Conservation (phyloP, 345 rosid genomes). For the Rhizophora mangle region DNA sequence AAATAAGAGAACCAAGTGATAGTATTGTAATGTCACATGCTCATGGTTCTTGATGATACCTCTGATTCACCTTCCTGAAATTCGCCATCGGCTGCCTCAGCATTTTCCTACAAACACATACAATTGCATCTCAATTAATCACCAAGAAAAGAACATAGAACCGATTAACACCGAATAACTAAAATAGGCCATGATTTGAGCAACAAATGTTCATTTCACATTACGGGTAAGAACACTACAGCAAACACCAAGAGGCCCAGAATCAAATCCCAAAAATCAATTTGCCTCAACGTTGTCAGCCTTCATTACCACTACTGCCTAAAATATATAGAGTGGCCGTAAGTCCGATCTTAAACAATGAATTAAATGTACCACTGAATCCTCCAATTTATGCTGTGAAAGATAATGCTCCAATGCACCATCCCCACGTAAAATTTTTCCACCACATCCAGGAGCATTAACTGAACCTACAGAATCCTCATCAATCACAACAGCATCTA, state of each 20-base stretch:
- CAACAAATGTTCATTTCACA: too few species aligned
- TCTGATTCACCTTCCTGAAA: constrained; percentile 58
- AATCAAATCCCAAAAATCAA: too few species aligned
- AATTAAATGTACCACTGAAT: constrained; percentile 40
- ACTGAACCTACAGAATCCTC: constrained; percentile 67
- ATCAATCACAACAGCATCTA: constrained; percentile 81
- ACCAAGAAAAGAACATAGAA: not conserved
- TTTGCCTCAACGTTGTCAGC: too few species aligned
- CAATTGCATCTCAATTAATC: not conserved
- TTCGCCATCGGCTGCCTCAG: constrained; percentile 31
- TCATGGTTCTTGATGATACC: constrained; percentile 57
- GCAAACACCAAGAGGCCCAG: not conserved
- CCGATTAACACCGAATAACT: not conserved
- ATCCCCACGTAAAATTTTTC: constrained; percentile 72
- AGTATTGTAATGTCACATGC: constrained; percentile 46
- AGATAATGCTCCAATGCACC: constrained; percentile 64
- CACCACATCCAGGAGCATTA: constrained; percentile 60
- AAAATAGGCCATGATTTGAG: not conserved
- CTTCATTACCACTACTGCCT: too few species aligned
- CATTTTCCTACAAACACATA: constrained; percentile 37
- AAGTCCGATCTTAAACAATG: not conserved
- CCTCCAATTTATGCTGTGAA: constrained; percentile 37
- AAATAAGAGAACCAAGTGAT: not conserved
- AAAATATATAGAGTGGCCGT: not conserved
- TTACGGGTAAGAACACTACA: not conserved